Base-by-base conservation (phyloP, 305 asterid species). In the Plantago coronopus region DNA sequence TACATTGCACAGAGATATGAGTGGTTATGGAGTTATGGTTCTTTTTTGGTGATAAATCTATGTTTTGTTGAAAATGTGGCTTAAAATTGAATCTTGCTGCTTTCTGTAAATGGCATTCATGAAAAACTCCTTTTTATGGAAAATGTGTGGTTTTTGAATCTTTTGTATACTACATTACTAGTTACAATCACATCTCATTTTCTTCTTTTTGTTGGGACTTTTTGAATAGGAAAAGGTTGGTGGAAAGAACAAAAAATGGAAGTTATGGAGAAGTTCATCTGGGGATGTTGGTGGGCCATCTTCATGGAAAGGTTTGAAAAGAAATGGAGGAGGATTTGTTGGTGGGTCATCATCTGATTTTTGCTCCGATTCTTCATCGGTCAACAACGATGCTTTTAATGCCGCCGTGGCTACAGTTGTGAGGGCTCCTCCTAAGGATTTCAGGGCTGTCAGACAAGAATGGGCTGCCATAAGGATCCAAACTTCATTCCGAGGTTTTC, bases 381-480 rank as follows among this genome's bases (percentile, higher is more conserved):
- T 85, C 61, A 82, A 71, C 42, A 83, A 75, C 43, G 85, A 83
- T 46, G 94, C 93, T 63, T 91, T 63, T 70, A 72, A 47, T 66
- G 96, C 95, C 60, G 95, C 98, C 19, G 84, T 86, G 48, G 95
- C 95, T 29, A 73, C 95, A 54, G 95, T 91, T 17, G 95, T 86
- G 12, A 76, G 98, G 64, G 96, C 96, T 59, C 88, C 85, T 67
- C 96, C 96, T 14, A 88, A 84, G 54, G 95, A 88, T 78, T 91
- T 91, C 74, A 78, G 66, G 70, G 93, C 59, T 64, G 95, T 91
- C 13, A 83, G 79, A 74, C 81, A 83, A 71, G 96, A 91, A 78
- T 91, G 96, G 95, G 96, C 95, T 50, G 95, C 96, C 66, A 88
- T 88, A 43, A 80, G 95, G 65, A 88, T 91, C 68, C 96, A 93